Evolutionary conservation across 768 basidiomycete species (phyloP).

Genomic region (Lyophyllum shimeji): DNA sequence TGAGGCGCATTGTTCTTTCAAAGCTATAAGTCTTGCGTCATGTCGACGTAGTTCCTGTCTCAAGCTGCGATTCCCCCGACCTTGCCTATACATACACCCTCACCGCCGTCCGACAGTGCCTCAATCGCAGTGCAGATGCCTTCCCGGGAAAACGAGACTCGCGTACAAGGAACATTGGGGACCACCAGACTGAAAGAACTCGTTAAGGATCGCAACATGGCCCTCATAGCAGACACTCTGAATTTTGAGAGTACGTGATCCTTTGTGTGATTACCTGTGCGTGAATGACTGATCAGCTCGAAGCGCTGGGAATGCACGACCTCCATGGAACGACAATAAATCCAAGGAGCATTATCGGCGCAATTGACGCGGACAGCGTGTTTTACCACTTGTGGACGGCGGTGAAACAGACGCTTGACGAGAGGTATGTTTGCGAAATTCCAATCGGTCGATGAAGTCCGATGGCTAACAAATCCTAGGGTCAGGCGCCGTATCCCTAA

Average conservation of each 20-base stretch:
- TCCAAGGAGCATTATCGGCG: conserved; percentile 18
- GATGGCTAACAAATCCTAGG: conserved; percentile 1
- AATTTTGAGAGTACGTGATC: conserved; percentile 41
- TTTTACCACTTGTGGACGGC: conserved; percentile 33
- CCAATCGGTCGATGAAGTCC: conserved; percentile 1
- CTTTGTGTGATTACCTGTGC: background rate
- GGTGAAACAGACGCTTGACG: conserved; percentile 27
- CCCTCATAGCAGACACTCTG: conserved; percentile 41
- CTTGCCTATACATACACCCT: background rate
- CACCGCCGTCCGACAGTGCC: background rate
- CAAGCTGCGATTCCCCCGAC: background rate
- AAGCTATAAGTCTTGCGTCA: background rate
- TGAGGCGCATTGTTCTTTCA: conserved; percentile 1
- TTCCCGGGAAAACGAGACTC: background rate
- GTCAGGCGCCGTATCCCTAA: conserved; percentile 12
- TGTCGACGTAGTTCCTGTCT: background rate
- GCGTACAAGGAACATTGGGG: background rate
- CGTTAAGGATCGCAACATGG: conserved; percentile 25
- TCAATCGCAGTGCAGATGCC: background rate
- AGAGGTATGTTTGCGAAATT: conserved; percentile 8
- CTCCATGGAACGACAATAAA: conserved; percentile 28
- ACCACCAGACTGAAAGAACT: conserved; percentile 11
- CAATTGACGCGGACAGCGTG: conserved; percentile 16
- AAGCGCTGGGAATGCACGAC: conserved; percentile 22
- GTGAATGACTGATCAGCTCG: background rate